Conservation (phyloP, 225 moss, liverwort and hornwort species). For the Sphagnum tenellum region DNA sequence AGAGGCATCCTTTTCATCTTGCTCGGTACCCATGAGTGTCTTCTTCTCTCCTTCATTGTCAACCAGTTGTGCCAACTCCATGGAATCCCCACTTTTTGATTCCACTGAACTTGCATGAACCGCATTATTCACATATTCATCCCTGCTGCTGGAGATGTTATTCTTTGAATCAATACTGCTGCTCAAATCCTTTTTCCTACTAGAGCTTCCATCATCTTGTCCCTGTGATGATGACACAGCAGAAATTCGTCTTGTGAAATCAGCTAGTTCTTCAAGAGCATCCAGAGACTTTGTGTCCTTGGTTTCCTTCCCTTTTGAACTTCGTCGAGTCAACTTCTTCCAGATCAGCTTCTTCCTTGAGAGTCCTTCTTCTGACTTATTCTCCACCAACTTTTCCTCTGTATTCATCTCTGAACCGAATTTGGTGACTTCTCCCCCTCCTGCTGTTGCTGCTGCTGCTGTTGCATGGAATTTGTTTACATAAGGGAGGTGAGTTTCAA, state of each 20-base stretch:
- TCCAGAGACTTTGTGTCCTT: slow-evolving; percentile 14
- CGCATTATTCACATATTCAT: slow-evolving; percentile 16
- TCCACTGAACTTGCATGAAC: slow-evolving; percentile 8
- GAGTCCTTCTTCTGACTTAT: slow-evolving; percentile 24
- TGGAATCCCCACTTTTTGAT: background rate
- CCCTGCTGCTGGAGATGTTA: background rate
- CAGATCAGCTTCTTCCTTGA: slow-evolving; percentile 39
- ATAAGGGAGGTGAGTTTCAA: slow-evolving; percentile 65
- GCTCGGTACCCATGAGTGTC: slow-evolving; percentile 4
- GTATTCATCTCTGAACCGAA: slow-evolving; percentile 14
- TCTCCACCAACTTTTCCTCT: slow-evolving; percentile 26
- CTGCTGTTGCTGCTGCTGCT: too few species aligned
- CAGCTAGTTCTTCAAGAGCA: slow-evolving; percentile 24
- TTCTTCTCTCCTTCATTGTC: slow-evolving; percentile 18
- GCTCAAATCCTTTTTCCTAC: slow-evolving; percentile 3
- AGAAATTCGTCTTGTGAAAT: slow-evolving; percentile 7
- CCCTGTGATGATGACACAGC: slow-evolving; percentile 8
- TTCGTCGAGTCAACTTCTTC: slow-evolving; percentile 55
- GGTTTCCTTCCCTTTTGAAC: slow-evolving; percentile 14
- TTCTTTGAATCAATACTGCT: too few species aligned
- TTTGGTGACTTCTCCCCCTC: slow-evolving; percentile 7
- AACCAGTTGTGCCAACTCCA: slow-evolving; percentile 11
- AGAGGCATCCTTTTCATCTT: slow-evolving; percentile 14
- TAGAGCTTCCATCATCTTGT: slow-evolving; percentile 29
- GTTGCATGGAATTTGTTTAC: slow-evolving; percentile 27